Percentiles rank a stretch among this genome's conserved stretches.
Evolutionary conservation across 2,329 filamentous ascomycete genomes (phyloP).

Genomic region (Apiospora aurea): DNA sequence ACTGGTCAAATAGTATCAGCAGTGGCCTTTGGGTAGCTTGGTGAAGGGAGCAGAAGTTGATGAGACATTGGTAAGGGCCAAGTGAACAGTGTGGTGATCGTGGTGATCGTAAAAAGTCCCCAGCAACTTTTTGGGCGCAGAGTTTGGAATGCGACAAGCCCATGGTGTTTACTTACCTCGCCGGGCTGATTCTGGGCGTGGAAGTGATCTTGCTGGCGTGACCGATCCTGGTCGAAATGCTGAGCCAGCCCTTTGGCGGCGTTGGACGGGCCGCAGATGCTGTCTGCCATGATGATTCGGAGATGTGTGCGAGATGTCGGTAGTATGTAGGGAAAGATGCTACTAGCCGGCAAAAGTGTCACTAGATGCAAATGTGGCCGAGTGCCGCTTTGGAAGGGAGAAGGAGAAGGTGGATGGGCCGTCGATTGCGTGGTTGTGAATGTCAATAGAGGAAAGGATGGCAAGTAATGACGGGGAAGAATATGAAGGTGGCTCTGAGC

Average conservation of each 20-base stretch:
- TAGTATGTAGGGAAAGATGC: neutral
- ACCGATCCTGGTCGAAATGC: constrained; percentile 72
- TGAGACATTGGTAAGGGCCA: neutral
- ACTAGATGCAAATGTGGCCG: neutral
- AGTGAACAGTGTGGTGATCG: neutral
- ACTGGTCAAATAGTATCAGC: constrained; percentile 26
- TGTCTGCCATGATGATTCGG: constrained; percentile 46
- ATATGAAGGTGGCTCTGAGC: neutral
- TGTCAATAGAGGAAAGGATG: neutral
- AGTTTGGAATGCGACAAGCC: neutral
- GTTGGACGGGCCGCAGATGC: constrained; percentile 76
- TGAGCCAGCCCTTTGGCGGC: constrained; percentile 76
- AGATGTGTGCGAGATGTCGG: neutral
- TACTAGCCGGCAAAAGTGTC: neutral
- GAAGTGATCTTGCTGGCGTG: constrained; percentile 76
- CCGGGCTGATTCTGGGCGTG: constrained; percentile 10
- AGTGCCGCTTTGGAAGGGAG: neutral
- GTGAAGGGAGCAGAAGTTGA: neutral
- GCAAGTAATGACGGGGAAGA: constrained; percentile 10
- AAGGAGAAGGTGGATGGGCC: neutral
- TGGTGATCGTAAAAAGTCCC: neutral
- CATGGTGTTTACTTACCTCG: constrained; percentile 16
- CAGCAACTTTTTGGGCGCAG: neutral
- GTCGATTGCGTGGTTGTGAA: neutral
- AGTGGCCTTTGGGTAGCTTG: constrained; percentile 22